These are phyloP conservation scores for Helianthus tuberosus DNA, from an alignment of 129 eudicot species.

Conservation along the genomic window DNA sequence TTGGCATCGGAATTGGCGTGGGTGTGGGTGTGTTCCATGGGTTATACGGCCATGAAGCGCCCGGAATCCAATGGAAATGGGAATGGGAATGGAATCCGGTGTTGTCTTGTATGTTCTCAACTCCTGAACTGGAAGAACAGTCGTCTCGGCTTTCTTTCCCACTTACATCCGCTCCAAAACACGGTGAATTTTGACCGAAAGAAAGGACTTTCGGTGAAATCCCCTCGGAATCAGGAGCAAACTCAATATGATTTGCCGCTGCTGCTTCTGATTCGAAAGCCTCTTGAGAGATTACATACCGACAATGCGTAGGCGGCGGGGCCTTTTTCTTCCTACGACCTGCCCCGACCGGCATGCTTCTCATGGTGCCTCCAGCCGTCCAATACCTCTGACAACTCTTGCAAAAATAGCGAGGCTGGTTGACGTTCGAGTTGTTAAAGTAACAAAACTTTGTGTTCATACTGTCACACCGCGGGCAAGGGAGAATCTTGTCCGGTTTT, in stretches of 20 bases:
- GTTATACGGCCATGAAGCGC: slow-evolving; percentile 55
- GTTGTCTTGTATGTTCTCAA: slow-evolving; percentile 34
- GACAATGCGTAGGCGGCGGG: slow-evolving; percentile 50
- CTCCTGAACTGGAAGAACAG: slow-evolving; percentile 45
- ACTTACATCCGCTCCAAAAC: slow-evolving; percentile 39
- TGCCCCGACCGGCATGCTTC: slow-evolving; percentile 89
- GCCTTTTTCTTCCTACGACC: slow-evolving; percentile 88
- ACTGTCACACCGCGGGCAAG: slow-evolving; percentile 93
- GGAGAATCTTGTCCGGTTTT: slow-evolving; percentile 86
- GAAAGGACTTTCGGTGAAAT: slow-evolving; percentile 44
- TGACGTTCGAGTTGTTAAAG: slow-evolving; percentile 78
- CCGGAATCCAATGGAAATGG: slow-evolving; percentile 56
- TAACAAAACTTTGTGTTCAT: slow-evolving; percentile 93
- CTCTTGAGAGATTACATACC: slow-evolving; percentile 52
- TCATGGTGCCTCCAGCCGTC: slow-evolving; percentile 96
- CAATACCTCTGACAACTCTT: slow-evolving; percentile 95
- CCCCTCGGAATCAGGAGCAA: slow-evolving; percentile 38
- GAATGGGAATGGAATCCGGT: slow-evolving; percentile 48
- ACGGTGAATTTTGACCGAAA: slow-evolving; percentile 43
- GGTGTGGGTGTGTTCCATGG: slow-evolving; percentile 60
- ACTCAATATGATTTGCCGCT: slow-evolving; percentile 20
- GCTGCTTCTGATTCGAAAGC: slow-evolving; percentile 51
- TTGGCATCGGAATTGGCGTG: slow-evolving; percentile 39
- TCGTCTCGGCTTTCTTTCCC: slow-evolving; percentile 46
- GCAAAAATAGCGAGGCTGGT: slow-evolving; percentile 93